Evolutionary conservation across 352 stramenopile genomes (phyloP), one percentile per base, ranked within the genome.

Genomic region (Phytophthora megakarya): DNA sequence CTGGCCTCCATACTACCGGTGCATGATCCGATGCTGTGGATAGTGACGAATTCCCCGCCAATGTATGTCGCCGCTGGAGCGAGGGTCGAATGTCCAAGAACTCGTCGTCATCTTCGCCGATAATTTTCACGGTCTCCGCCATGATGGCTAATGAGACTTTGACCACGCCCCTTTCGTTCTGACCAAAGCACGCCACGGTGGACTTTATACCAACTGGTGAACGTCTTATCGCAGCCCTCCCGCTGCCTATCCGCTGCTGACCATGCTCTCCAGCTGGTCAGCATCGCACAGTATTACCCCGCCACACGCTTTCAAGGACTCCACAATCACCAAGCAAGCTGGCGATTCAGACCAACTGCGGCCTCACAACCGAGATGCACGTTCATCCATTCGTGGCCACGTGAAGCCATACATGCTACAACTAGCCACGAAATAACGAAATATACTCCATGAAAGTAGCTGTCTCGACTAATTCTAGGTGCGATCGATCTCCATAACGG

Each of bases 211-310:
- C 63, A 67, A 33, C 50, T 72, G 64, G 60, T 65, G 11, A 37
- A 12, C 58, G 58, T 72, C 58, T 67, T 72, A 68, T 72, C 64
- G 64, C 58, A 60, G 46, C 47, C 53, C 47, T 65, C 46, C 53
- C 46, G 51, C 6, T 33, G 64, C 64, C 64, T 72, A 67, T 72
- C 64, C 50, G 44, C 28, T 35, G 39, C 64, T 67, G 64, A 59
- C 56, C 48, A 67, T 55, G 49, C 37, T 25, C 10, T 65, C 15
- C 49, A 67, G 63, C 49, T 72, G 64, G 50, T 38, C 35, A 45
- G 32, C 33, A 25, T 42, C 45, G 28, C 61, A 61, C 43, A 45
- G 13, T 19, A 19, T 56, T 60, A 56, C 38, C 26, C 49, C 42
- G 43, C 45, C 62, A 70, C 50, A 65, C 56, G 62, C 44, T 72